Evolutionary conservation across 139 green algal species (phyloP), one percentile per base, ranked within the genome.

Genomic region (Parachlorella kessleri): DNA sequence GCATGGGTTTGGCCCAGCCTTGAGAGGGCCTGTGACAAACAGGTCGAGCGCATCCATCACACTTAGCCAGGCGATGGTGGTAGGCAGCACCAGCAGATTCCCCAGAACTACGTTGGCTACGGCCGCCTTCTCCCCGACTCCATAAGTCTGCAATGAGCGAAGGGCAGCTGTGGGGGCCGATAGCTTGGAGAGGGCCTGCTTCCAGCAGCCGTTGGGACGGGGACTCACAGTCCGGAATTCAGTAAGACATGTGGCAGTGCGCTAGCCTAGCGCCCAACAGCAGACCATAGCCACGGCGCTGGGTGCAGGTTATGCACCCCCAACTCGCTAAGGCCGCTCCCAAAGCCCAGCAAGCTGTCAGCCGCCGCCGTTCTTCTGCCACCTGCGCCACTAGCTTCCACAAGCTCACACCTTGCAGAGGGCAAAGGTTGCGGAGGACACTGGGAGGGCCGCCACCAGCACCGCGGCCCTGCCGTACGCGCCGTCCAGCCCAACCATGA

Each of bases 41-140:
- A 85, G 59, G 14, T 21, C 36, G 30, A 85, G 41, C 6, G 26
- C 75, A 48, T 85, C 83, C 73, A 88, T 85, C 6, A 81, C 68
- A 7, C 42, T 48, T 37, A 86, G 21, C 82, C 82, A 87, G 6
- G 42, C 48, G 3, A 87, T 76, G 32, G 79, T 87, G 40, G 82
- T 86, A 32, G 82, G 82, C 55, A 87, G 78, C 33, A 87, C 39
- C 39, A 87, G 80, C 39, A 87, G 38, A 38, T 81, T 86, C 6
- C 79, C 82, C 28, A 85, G 82, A 26, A 86, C 75, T 7, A 86
- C 75, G 30, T 86, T 86, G 18, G 72, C 42, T 7, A 69, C 80
- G 36, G 53, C 70, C 21, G 75, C 42, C n/a, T 75, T 68, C 38
- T 77, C 55, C 18, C 81, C 55, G 6, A 80, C 66, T 6, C 37